These are phyloP conservation scores for Sarocladium brachiariae DNA, from an alignment of 2,329 filamentous ascomycete genomes.

Conservation along the genomic window DNA sequence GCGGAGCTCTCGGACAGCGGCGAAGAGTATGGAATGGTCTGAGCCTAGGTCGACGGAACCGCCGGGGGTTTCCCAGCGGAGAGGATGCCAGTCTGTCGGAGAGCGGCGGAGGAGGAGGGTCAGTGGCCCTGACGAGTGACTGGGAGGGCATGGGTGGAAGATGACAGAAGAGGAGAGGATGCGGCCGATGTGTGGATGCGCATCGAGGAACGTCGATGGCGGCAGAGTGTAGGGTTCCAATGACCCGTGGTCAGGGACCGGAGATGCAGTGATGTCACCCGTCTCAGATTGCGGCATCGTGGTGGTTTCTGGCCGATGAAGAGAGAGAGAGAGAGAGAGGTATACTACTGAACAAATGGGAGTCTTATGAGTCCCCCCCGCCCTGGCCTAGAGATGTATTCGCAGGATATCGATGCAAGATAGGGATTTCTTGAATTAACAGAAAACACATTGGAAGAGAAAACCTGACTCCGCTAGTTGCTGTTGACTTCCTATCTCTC, in stretches of 20 bases:
- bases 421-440: too few species aligned
- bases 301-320: background rate
- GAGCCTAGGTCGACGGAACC: background rate
- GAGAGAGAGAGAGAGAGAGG: too few species aligned
- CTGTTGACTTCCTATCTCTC: too few species aligned
- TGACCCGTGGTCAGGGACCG: slow-evolving; percentile 6
- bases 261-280: background rate
- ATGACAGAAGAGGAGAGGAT: slow-evolving; percentile 17
- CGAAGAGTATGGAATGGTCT: background rate
- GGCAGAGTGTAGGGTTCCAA: slow-evolving; percentile 12
- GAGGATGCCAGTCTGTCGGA: background rate
- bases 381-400: too few species aligned
- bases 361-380: too few species aligned
- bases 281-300: too few species aligned
- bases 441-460: too few species aligned
- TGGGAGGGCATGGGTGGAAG: slow-evolving; percentile 11
- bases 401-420: too few species aligned
- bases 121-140: background rate
- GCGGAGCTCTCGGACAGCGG: background rate
- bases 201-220: slow-evolving; percentile 11
- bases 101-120: slow-evolving; percentile 6
- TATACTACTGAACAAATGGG: too few species aligned
- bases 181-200: slow-evolving; percentile 14
- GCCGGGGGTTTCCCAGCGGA: slow-evolving; percentile 6
- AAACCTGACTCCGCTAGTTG: too few species aligned